phyloP scores from a whole-genome alignment of 345 rosid genomes.

The Eutrema yunnanense region DNA sequence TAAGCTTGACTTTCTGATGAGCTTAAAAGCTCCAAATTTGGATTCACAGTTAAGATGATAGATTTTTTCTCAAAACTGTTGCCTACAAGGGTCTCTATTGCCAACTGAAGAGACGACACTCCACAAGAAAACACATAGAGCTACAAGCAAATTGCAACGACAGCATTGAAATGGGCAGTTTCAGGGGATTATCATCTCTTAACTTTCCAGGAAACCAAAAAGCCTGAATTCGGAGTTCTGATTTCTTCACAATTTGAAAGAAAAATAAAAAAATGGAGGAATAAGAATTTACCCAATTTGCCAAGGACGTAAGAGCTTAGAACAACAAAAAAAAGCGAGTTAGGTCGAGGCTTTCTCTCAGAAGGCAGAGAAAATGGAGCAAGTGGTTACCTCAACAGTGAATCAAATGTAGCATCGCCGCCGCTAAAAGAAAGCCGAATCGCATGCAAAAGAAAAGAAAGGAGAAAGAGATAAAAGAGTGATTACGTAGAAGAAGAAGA shows the following conservation, averaged over 20 bases:
- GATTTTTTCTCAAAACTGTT: neutral
- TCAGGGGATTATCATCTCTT: neutral
- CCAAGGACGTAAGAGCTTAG: neutral
- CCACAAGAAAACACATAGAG: too few species aligned
- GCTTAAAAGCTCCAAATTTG: neutral
- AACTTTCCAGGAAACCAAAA: neutral
- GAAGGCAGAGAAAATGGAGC: neutral
- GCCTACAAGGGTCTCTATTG: neutral
- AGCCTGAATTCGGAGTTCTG: neutral
- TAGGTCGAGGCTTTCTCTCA: neutral
- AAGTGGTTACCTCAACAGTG: conserved; percentile 17
- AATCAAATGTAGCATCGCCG: conserved; percentile 25
- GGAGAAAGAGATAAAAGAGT: neutral
- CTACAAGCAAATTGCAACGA: too few species aligned
- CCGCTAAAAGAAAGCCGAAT: neutral
- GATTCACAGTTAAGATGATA: neutral
- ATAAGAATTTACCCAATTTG: neutral
- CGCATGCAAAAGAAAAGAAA: conserved; percentile 14
- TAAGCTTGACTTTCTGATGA: neutral
- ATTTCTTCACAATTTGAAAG: neutral
- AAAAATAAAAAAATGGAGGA: neutral
- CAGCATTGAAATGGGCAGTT: neutral
- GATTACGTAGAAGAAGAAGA: conserved; percentile 11
- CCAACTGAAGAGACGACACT: neutral
- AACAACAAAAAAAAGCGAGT: neutral